Base-by-base conservation (phyloP, 768 basidiomycete genomes). In the Hebeloma cylindrosporum region DNA sequence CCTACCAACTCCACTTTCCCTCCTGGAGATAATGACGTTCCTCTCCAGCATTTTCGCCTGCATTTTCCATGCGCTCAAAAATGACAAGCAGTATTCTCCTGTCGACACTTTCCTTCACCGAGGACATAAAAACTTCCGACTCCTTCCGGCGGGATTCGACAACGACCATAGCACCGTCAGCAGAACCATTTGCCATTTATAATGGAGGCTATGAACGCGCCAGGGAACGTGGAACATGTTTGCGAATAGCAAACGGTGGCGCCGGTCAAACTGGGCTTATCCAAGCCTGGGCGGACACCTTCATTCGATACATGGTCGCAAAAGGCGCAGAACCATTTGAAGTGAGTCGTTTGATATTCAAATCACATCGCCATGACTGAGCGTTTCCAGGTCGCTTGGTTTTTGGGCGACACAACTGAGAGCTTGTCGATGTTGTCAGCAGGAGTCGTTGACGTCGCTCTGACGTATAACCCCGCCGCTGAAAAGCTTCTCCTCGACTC, bases 341-440 rank as follows among this genome's bases (percentile, higher is more conserved):
- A 43, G 74, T 74, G 26, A 23, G 53, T 48, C 3, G 36, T 29
- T 20, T 29, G 21, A 6, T 10, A 14, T 5, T 7, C 33, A 43
- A 16, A 37, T 33, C 20, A 29, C 25, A n/a, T 41, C 7, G 5
- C 13, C 16, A 10, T 23, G 11, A 8, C 14, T 32, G n/a, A n/a
- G n/a, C 9, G 42, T 40, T 8, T 28, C 9, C 42, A 80, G 78
- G 69, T 80, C 17, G 78, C 65, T 7, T 80, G 79, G 79, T 75
- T 75, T 55, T 61, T 79, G 18, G 77, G 76, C 4, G 79, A 80
- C 51, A 79, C 77, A 5, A 80, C 78, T 0, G 65, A 78, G 40
- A 77, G 73, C 45, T 60, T 80, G 1, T 60, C 59, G 0, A 67
- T 64, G 34, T 61, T 80, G 10, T 64, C 65, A 0, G 59, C 63